These are phyloP conservation scores for Candida michaelii DNA, from an alignment of 805 yeast genomes.

Conservation along the genomic window DNA sequence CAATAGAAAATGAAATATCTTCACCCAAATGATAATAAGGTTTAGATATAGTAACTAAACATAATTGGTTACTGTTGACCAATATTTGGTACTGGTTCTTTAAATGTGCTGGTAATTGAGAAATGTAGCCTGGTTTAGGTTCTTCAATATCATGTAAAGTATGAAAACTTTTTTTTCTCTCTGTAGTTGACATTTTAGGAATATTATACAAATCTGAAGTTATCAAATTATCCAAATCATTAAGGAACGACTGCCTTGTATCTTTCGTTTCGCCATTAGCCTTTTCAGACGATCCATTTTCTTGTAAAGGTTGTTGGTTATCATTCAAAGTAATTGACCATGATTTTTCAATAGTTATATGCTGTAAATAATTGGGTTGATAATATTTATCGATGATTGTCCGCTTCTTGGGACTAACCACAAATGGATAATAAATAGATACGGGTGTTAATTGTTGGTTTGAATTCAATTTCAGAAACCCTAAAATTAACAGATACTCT, in stretches of 20 bases:
- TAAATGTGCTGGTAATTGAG: slow-evolving; percentile 28
- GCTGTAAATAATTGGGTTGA: slow-evolving; percentile 28
- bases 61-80: slow-evolving; percentile 32
- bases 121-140: slow-evolving; percentile 14
- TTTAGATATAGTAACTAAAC: slow-evolving; percentile 31
- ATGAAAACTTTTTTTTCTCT: slow-evolving; percentile 29
- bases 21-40: slow-evolving; percentile 41
- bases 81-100: slow-evolving; percentile 39
- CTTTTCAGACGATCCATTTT: background rate
- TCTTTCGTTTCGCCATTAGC: slow-evolving; percentile 3
- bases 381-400: slow-evolving; percentile 29
- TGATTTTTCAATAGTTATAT: slow-evolving; percentile 23
- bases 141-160: slow-evolving; percentile 18
- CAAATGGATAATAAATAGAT: slow-evolving; percentile 37
- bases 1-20: slow-evolving; percentile 34
- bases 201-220: slow-evolving; percentile 31
- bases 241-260: slow-evolving; percentile 21
- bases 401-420: slow-evolving; percentile 23
- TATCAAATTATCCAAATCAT: slow-evolving; percentile 33
- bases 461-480: slow-evolving; percentile 22
- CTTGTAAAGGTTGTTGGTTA: background rate
- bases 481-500: slow-evolving; percentile 36
- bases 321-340: slow-evolving; percentile 25
- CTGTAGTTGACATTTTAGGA: slow-evolving; percentile 33
- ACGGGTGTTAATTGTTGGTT: slow-evolving; percentile 15